Conservation (phyloP, 495 filamentous ascomycete genomes). For the Podospora fimiseda region DNA sequence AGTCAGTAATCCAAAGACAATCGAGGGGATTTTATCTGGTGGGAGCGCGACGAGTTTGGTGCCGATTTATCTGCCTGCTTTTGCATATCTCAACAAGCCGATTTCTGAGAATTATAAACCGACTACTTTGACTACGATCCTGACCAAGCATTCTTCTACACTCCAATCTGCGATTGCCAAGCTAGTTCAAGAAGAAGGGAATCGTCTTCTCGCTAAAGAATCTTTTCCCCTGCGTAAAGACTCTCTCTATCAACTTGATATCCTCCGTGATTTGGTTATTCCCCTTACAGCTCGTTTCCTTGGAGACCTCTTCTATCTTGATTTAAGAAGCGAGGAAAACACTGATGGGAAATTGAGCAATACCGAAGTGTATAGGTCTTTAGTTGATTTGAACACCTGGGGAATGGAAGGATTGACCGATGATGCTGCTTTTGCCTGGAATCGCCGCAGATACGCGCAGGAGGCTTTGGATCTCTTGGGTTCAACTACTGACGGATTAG, state of each 20-base stretch:
- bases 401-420: constrained; percentile 54
- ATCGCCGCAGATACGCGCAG: constrained; percentile 48
- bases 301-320: constrained; percentile 53
- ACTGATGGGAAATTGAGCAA: constrained; percentile 52
- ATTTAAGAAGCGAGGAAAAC: constrained; percentile 56
- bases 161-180: not conserved
- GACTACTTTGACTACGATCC: no score
- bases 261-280: constrained; percentile 64
- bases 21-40: no score
- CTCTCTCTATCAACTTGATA: constrained; percentile 60
- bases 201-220: constrained; percentile 55
- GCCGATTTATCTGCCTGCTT: no score
- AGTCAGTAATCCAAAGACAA: no score
- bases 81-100: no score
- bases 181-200: constrained; percentile 30
- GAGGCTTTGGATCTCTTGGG: constrained; percentile 22
- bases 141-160: not conserved
- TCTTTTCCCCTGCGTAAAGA: constrained; percentile 40
- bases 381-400: constrained; percentile 54
- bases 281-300: constrained; percentile 28
- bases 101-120: no score
- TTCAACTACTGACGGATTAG: constrained; percentile 22
- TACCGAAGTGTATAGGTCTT: constrained; percentile 52
- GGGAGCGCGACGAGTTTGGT: no score
- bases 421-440: constrained; percentile 59